These are phyloP conservation scores for Colletotrichum graminicola DNA, from an alignment of 2,329 filamentous ascomycete genomes.

Conservation along the genomic window DNA sequence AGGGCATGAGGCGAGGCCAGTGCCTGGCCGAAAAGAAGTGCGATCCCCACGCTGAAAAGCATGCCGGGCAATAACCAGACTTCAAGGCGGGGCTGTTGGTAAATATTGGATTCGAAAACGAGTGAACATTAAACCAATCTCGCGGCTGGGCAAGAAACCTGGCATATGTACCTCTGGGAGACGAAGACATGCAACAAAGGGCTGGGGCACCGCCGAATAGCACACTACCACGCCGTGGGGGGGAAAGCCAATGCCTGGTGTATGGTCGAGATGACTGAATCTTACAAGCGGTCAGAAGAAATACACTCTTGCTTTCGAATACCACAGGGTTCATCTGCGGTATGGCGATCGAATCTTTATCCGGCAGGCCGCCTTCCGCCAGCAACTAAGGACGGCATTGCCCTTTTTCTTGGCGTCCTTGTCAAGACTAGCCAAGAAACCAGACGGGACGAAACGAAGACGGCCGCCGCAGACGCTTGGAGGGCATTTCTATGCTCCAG, in stretches of 20 bases:
- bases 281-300: background rate
- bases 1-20: slow-evolving; percentile 19
- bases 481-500: slow-evolving; percentile 18
- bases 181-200: background rate
- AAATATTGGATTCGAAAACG: background rate
- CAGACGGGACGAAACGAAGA: slow-evolving; percentile 30
- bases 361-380: background rate
- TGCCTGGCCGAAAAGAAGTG: slow-evolving; percentile 28
- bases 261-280: background rate
- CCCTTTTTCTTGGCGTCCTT: background rate
- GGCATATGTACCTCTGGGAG: slow-evolving; percentile 7
- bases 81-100: slow-evolving; percentile 4
- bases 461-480: slow-evolving; percentile 8
- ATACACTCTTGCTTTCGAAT: slow-evolving; percentile 13
- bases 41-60: slow-evolving; percentile 23
- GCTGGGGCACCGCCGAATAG: background rate
- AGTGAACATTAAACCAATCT: slow-evolving; percentile 21
- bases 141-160: background rate
- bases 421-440: background rate
- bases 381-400: slow-evolving; percentile 16
- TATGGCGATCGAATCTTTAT: slow-evolving; percentile 12
- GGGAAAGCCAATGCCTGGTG: background rate
- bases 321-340: slow-evolving; percentile 8
- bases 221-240: background rate
- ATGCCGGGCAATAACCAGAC: slow-evolving; percentile 24